These are phyloP conservation scores for Phialocephala subalpina DNA, from an alignment of 2,329 filamentous ascomycete genomes.

Conservation along the genomic window DNA sequence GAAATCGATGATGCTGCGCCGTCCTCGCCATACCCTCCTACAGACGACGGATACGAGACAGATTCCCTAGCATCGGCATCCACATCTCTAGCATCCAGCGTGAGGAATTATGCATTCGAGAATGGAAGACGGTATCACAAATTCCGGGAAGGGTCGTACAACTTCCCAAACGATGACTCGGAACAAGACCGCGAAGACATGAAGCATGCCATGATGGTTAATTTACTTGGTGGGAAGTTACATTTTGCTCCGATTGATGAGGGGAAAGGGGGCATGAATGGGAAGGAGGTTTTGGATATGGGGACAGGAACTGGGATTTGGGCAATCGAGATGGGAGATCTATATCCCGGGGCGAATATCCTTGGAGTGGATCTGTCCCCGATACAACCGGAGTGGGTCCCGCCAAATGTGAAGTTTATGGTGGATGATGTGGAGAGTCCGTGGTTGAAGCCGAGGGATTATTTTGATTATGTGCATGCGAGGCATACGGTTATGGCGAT, in stretches of 20 bases:
- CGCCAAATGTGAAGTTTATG: conserved; percentile 69
- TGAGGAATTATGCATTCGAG: conserved; percentile 60
- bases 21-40: conserved; percentile 16
- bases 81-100: conserved; percentile 42
- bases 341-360: conserved; percentile 54
- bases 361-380: conserved; percentile 65
- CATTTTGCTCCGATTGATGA: conserved; percentile 60
- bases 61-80: conserved; percentile 35
- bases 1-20: conserved; percentile 36
- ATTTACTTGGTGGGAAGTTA: conserved; percentile 43
- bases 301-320: conserved; percentile 61
- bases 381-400: conserved; percentile 65
- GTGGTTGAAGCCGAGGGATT: conserved; percentile 58
- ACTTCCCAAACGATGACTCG: conserved; percentile 66
- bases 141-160: conserved; percentile 62
- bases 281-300: conserved; percentile 62
- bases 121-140: conserved; percentile 67
- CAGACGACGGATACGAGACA: conserved; percentile 42
- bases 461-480: conserved; percentile 69
- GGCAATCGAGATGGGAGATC: conserved; percentile 58
- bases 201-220: conserved; percentile 47
- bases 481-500: conserved; percentile 64
- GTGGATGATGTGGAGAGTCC: conserved; percentile 70
- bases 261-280: conserved; percentile 35
- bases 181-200: conserved; percentile 67